A percentile compares a stretch with the other conserved stretches of the same genome.
These are phyloP conservation scores for Moricandia moricandioides DNA, from an alignment of 345 rosid species.

Conservation along the genomic window DNA sequence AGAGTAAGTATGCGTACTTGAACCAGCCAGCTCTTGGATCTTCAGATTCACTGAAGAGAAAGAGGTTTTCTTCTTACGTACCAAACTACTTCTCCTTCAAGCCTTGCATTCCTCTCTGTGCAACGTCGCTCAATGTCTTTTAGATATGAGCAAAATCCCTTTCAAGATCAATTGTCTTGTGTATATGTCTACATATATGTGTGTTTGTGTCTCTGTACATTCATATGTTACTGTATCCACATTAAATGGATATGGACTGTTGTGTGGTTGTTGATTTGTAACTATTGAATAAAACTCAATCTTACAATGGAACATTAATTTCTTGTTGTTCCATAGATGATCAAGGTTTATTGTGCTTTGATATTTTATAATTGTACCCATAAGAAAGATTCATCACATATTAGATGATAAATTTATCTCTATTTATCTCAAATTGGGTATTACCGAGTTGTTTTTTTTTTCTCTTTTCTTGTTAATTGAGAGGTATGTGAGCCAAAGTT, in stretches of 20 bases:
- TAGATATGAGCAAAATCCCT: slow-evolving; percentile 27
- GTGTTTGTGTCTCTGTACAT: slow-evolving; percentile 12
- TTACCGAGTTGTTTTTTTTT: not conserved
- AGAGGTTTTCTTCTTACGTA: slow-evolving; percentile 46
- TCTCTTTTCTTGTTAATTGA: not conserved
- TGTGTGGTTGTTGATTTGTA: slow-evolving; percentile 15
- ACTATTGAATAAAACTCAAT: slow-evolving; percentile 25
- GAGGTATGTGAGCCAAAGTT: not conserved
- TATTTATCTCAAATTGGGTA: not conserved
- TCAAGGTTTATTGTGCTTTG: slow-evolving; percentile 1
- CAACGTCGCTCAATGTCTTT: slow-evolving; percentile 62
- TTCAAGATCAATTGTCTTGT: slow-evolving; percentile 13
- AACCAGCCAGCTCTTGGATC: slow-evolving; percentile 77
- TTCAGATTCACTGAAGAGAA: slow-evolving; percentile 41
- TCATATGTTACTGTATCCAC: slow-evolving; percentile 10
- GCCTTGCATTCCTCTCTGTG: slow-evolving; percentile 50
- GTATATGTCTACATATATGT: not conserved
- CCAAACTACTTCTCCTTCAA: slow-evolving; percentile 67
- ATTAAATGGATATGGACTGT: slow-evolving; percentile 19
- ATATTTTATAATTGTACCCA: not conserved
- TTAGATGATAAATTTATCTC: not conserved
- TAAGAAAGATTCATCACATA: not conserved
- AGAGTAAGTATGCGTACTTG: slow-evolving; percentile 88
- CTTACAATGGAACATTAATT: slow-evolving; percentile 9
- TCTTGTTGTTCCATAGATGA: slow-evolving; percentile 17